Base-by-base conservation (phyloP, 2,329 filamentous ascomycete genomes). In the Chaetomium globosum region DNA sequence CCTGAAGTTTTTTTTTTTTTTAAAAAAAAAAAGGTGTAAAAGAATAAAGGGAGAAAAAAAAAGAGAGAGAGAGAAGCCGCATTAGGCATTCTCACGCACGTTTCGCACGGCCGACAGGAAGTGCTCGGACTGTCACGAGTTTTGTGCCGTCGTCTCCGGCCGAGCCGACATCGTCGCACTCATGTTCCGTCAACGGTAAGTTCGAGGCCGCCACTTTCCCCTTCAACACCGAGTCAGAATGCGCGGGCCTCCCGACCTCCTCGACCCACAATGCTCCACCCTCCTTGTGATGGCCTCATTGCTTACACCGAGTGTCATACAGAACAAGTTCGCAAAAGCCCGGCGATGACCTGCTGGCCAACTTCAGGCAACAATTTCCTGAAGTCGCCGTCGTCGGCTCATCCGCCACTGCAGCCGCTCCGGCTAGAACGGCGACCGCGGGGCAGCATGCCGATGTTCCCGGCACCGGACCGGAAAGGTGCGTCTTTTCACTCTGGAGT, bases 261-360 rank as follows among this genome's bases (percentile, higher is more conserved):
- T 28, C 33, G 16, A 9, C 30, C 33, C 12, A 6, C 8, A 36
- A 6, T 36, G 1, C 36, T 23, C 16, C 28, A 30, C 21, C 52
- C 26, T 36, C 19, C 46, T 26, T 51, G 30, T n/a, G 30, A 48
- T 6, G 13, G 39, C 39, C 5, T 5, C 13, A 13, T 39, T n/a
- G 26, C 63, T 65, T 6, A 65, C 48, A 13, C 2, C 9, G 10
- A 5, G 7, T 43, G 26, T 56, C 36, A 1, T 43, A 57, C 71
- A 91, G 89, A 79, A 91, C 86, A 74, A 92, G 86, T 77, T 88
- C 90, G 63, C 91, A 93, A 78, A 96, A 96, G 81, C 93, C 93
- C 63, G 88, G 87, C 76, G 90, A 93, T 75, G 91, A 93, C 73
- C 84, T 97, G 74, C 88, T 95, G 76, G 88, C 88, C 78, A 88